Percentiles rank a stretch among this genome's conserved stretches.
Conservation (phyloP, 768 basidiomycete genomes). For the Daedaleopsis nitida region DNA sequence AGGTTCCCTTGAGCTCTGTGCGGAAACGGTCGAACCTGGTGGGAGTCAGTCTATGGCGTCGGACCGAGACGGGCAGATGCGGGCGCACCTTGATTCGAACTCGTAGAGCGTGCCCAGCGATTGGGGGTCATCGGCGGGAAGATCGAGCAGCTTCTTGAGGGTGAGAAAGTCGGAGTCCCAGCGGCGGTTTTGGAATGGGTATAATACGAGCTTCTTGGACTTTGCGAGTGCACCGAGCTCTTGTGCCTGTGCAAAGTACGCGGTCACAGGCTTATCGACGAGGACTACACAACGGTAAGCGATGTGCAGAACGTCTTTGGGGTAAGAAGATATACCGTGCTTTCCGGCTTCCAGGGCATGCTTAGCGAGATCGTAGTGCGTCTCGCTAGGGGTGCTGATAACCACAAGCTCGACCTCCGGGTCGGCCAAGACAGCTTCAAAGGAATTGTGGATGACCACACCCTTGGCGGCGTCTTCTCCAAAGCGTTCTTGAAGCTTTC, state of each 20-base stretch:
- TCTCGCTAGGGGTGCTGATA: slow-evolving; percentile 72
- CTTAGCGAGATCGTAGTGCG: slow-evolving; percentile 71
- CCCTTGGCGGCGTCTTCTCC: slow-evolving; percentile 46
- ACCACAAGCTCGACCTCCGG: slow-evolving; percentile 67
- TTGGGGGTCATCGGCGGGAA: slow-evolving; percentile 51
- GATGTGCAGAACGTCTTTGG: neutral
- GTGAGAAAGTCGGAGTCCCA: slow-evolving; percentile 82
- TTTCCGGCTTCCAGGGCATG: slow-evolving; percentile 68
- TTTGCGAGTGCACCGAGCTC: slow-evolving; percentile 63
- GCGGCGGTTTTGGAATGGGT: slow-evolving; percentile 73
- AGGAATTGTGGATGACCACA: slow-evolving; percentile 54
- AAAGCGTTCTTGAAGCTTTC: slow-evolving; percentile 68
- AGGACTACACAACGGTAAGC: slow-evolving; percentile 48
- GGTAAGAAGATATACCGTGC: slow-evolving; percentile 50
- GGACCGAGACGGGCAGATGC: neutral
- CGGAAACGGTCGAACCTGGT: slow-evolving; percentile 76
- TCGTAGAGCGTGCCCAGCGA: slow-evolving; percentile 66
- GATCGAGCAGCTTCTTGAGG: slow-evolving; percentile 55
- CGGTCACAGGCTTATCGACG: slow-evolving; percentile 78
- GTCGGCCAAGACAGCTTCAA: slow-evolving; percentile 65
- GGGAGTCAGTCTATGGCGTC: neutral
- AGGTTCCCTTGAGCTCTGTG: slow-evolving; percentile 62
- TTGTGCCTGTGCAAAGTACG: slow-evolving; percentile 57
- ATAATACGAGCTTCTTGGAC: slow-evolving; percentile 62
- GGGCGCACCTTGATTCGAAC: slow-evolving; percentile 72